phyloP scores from a whole-genome alignment of 192 early-diverging fungal genomes.

The Diversispora eburnea region DNA sequence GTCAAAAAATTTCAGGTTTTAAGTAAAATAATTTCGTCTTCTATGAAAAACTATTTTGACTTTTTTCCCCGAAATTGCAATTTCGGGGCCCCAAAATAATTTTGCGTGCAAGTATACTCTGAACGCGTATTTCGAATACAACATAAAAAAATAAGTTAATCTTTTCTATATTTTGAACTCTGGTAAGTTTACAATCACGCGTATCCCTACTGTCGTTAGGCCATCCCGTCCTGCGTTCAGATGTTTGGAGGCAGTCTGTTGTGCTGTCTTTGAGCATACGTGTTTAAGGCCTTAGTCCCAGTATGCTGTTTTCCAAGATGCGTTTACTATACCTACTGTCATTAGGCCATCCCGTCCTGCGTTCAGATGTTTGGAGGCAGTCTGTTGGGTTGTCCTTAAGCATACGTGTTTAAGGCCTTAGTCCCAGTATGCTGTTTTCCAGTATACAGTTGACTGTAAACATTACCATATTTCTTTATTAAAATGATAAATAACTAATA shows the following conservation, averaged over 20 bases:
- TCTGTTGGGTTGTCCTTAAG: not conserved
- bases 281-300: conserved; percentile 9
- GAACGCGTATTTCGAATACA: not conserved
- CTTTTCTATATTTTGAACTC: not conserved
- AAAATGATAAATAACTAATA: not conserved
- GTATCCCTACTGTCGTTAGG: not conserved
- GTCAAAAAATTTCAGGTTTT: no score
- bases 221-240: not conserved
- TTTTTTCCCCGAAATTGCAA: no score
- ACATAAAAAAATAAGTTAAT: not conserved
- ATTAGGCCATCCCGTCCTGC: not conserved
- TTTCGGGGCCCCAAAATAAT: no score
- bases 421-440: not conserved
- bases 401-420: not conserved
- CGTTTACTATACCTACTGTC: conserved; percentile 18
- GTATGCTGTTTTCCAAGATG: conserved; percentile 17
- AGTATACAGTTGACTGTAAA: conserved; percentile 15
- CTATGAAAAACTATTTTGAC: no score
- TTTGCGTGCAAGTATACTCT: no score
- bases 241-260: not conserved
- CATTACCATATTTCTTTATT: not conserved
- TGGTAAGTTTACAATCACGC: not conserved
- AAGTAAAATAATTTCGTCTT: no score
- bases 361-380: conserved; percentile 9
- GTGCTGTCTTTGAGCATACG: conserved; percentile 9